Evolutionary conservation across 2,329 filamentous ascomycete genomes (phyloP).

Genomic region (Fusarium haematococcum): DNA sequence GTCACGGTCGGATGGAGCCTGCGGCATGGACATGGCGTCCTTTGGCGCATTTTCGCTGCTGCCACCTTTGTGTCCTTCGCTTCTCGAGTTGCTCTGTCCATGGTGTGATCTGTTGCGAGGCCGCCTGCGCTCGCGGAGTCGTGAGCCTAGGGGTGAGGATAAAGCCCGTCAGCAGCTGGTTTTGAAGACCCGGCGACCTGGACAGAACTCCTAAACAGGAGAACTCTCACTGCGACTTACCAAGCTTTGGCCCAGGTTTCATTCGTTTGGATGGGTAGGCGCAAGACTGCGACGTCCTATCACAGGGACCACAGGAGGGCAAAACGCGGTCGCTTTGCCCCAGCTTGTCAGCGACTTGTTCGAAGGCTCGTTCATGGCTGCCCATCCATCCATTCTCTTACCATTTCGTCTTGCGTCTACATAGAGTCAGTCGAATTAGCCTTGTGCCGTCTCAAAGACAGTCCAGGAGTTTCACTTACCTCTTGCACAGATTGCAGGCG

Average conservation of each 20-base stretch:
- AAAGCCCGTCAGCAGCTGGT: neutral
- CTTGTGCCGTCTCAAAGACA: neutral
- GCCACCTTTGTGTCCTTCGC: neutral
- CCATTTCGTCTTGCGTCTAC: neutral
- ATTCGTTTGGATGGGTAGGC: neutral
- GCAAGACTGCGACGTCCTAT: neutral
- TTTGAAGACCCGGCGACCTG: neutral
- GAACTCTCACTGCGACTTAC: neutral
- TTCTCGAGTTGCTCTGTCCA: neutral
- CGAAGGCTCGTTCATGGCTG: neutral
- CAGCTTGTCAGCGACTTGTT: neutral
- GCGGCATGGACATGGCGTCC: neutral
- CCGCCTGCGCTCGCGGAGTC: neutral
- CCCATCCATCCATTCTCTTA: neutral
- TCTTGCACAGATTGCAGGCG: neutral
- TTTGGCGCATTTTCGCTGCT: neutral
- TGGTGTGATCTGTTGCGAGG: neutral
- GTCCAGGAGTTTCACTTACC: neutral
- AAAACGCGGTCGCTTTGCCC: neutral
- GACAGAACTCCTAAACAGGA: neutral
- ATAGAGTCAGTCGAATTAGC: neutral
- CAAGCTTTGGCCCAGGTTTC: neutral
- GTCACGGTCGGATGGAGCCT: neutral
- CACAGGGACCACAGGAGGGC: neutral
- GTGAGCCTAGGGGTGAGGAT: neutral